Evolutionary conservation across 441 rosid species (phyloP), one percentile per base, ranked within the genome.

Genomic region (Raphanus hybrid): DNA sequence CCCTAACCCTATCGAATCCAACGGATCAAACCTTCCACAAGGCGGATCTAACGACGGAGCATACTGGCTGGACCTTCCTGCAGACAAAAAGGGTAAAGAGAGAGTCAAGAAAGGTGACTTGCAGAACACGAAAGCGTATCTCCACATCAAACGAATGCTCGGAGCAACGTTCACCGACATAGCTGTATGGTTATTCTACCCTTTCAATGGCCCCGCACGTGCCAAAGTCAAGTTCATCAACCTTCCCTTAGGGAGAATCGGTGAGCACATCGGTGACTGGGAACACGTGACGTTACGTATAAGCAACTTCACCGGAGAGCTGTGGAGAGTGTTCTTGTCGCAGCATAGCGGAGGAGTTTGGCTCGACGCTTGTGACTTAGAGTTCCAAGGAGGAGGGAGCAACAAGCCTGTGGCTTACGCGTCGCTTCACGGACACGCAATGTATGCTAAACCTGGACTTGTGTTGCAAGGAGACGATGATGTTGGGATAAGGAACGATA

Each of bases 251-350:
- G 97, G 96, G n/a, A 88, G 45, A 64, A 79, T 95, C 64, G 99
- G 99, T 1, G 86, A 92, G 70, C 99, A 95, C 64, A 88, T 95
- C 3, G 98, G 99, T 0, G 99, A 95, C 18, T 95, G 98, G 98
- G 99, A 95, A 84, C 98, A 92, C 69, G 61, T 85, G 35, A 90
- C 98, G n/a, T 73, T 95, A 43, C 74, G 98, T 37, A 62, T 89
- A 55, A 94, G 96, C 87, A 94, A 94, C 63, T 91, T 94, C 74
- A 84, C 75, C 34, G 97, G 96, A 3, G 86, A 85, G 79, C 81
- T 95, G 7, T 43, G 80, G 80, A 64, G 83, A 0, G 80, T 89
- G 23, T 90, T 80, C 74, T 84, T 91, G 39, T 84, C 97, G 0
- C 76, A 91, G 67, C 99, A 95, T 52, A 87, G 92, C 7, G 82